Conservation (phyloP, 768 basidiomycete genomes). For the Serendipita sp. region DNA sequence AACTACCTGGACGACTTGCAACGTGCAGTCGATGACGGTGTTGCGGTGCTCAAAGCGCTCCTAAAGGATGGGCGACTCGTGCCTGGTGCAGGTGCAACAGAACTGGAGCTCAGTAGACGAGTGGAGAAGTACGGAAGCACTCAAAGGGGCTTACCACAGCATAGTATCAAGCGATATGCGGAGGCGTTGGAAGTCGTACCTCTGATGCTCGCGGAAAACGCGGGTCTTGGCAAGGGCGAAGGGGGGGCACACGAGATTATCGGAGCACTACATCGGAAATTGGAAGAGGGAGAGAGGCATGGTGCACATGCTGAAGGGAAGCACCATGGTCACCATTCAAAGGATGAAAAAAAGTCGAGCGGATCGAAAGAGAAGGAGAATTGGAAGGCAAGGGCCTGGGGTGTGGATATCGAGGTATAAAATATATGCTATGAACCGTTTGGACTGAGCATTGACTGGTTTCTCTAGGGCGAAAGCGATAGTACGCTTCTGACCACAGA, state of each 20-base stretch:
- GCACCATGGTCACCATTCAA: background rate
- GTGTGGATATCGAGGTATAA: slow-evolving; percentile 74
- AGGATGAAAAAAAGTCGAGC: background rate
- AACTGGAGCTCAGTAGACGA: slow-evolving; percentile 76
- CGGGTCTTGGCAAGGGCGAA: slow-evolving; percentile 66
- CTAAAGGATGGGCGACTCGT: slow-evolving; percentile 82
- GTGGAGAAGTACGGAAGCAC: slow-evolving; percentile 78
- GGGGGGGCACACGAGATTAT: slow-evolving; percentile 74
- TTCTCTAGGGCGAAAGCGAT: slow-evolving; percentile 21
- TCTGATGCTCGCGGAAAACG: slow-evolving; percentile 86
- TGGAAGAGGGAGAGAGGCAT: slow-evolving; percentile 31
- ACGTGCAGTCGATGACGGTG: slow-evolving; percentile 90
- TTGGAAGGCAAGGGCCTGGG: slow-evolving; percentile 30
- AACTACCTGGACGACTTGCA: slow-evolving; percentile 94
- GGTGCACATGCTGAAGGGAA: background rate
- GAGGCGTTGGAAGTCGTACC: slow-evolving; percentile 85
- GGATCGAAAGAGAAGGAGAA: background rate
- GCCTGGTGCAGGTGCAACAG: slow-evolving; percentile 86
- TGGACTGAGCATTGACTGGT: background rate
- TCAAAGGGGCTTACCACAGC: slow-evolving; percentile 81
- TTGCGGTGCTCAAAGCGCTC: slow-evolving; percentile 85
- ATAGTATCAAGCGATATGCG: slow-evolving; percentile 81
- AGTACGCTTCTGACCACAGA: slow-evolving; percentile 45
- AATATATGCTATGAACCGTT: no score
- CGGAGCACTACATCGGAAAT: slow-evolving; percentile 68